Conservation (phyloP, 257 asterid species). For the Lithospermum erythrorhizon region DNA sequence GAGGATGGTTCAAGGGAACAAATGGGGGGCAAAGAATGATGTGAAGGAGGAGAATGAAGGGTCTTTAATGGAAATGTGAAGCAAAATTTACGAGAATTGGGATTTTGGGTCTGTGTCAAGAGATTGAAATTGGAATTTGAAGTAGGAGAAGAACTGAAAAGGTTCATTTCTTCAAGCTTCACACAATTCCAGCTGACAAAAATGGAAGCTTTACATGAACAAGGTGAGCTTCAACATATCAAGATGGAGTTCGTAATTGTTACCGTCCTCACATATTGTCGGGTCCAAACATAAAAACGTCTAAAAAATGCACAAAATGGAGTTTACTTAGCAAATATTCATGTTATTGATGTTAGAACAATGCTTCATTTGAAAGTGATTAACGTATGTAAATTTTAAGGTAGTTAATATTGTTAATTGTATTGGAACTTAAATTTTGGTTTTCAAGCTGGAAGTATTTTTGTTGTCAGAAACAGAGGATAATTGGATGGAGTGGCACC, state of each 20-base stretch:
- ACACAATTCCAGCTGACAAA: background rate
- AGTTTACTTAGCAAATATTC: background rate
- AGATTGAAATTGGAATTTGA: conserved; percentile 53
- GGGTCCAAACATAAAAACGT: too few species aligned
- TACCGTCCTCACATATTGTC: too few species aligned
- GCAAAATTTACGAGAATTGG: conserved; percentile 32
- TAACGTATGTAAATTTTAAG: too few species aligned
- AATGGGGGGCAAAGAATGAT: conserved; percentile 23
- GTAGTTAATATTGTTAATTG: too few species aligned
- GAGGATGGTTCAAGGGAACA: conserved; percentile 48
- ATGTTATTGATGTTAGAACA: too few species aligned
- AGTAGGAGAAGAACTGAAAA: conserved; percentile 41
- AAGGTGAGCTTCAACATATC: background rate
- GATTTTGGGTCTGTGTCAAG: conserved; percentile 39
- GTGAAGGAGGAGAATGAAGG: conserved; percentile 20
- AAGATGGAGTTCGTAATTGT: too few species aligned
- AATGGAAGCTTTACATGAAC: conserved; percentile 2
- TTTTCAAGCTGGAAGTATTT: background rate
- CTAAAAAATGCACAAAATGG: too few species aligned
- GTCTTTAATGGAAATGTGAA: conserved; percentile 30
- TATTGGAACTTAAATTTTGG: background rate
- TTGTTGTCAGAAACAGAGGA: background rate
- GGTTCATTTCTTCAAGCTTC: conserved; percentile 28
- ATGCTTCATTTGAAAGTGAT: too few species aligned
- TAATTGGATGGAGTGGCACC: conserved; percentile 1